Conservation (phyloP, 768 basidiomycete genomes). For the Phaeotremella skinneri region DNA sequence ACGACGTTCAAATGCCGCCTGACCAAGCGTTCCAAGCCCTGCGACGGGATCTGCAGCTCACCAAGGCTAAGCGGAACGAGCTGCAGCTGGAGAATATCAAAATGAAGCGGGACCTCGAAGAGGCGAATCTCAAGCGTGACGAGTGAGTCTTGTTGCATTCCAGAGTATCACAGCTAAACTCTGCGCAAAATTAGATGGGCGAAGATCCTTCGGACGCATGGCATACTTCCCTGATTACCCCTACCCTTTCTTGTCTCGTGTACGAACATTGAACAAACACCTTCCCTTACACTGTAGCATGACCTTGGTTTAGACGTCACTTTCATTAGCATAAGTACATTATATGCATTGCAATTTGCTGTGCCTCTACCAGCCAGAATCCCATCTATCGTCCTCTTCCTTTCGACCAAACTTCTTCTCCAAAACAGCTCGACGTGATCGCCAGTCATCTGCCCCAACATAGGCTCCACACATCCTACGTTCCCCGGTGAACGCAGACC, state of each 20-base stretch:
- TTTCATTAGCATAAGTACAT: not conserved
- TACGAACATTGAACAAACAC: not conserved
- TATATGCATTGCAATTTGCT: not conserved
- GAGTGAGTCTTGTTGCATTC: slow-evolving; percentile 58
- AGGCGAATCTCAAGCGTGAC: slow-evolving; percentile 62
- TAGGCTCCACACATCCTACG: slow-evolving; percentile 96
- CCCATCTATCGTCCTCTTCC: not conserved
- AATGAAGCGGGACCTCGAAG: slow-evolving; percentile 50
- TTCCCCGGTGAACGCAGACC: slow-evolving; percentile 82
- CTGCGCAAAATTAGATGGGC: slow-evolving; percentile 61
- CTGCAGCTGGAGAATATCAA: slow-evolving; percentile 76
- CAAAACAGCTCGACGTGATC: slow-evolving; percentile 62
- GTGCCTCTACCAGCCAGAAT: not conserved
- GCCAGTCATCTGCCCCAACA: slow-evolving; percentile 84
- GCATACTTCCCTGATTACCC: slow-evolving; percentile 54
- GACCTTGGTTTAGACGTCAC: not conserved
- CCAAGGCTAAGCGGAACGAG: slow-evolving; percentile 74
- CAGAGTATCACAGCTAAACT: slow-evolving; percentile 3
- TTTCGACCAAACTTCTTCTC: not conserved
- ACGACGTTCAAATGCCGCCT: slow-evolving; percentile 74
- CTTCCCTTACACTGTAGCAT: not conserved
- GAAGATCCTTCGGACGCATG: slow-evolving; percentile 59
- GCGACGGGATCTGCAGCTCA: slow-evolving; percentile 66
- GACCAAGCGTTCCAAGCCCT: slow-evolving; percentile 80
- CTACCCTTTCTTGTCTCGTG: not conserved